Base-by-base conservation (phyloP, 1,284 basidiomycete species). In the Rhodotorula sp. region DNA sequence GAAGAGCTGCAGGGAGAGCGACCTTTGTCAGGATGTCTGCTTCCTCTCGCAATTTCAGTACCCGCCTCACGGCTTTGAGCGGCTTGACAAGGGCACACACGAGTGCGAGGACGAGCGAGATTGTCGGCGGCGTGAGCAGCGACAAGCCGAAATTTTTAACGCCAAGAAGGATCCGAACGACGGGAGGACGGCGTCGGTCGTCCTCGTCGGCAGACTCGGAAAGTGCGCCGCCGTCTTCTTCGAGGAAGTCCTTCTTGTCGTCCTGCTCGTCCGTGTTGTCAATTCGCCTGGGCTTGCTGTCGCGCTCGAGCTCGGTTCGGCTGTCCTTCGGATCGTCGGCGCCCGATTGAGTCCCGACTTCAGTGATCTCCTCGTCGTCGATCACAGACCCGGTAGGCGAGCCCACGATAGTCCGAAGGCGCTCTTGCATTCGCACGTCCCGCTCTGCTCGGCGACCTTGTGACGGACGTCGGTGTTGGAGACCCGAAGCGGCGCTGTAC, bases 71-170 rank as follows among this genome's bases (percentile, higher is more conserved):
- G 14, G 66, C 60, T 19, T 67, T 67, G 5, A 67, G 34, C 2
- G 54, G 66, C n/a, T 67, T 62, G 1, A 91, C 81, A 3, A 92
- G 83, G 0, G 90, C 86, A 73, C 89, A 86, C 43, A 86, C 82
- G 62, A 93, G 85, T 1, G 88, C 83, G 19, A 86, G 28, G 63
- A 89, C 79, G 71, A 92, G 89, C 3, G 88, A 81, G 48, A 89
- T 79, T 0, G 89, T 88, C 1, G 85, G 81, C 0, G 90, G 89
- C 14, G 66, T 67, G 5, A 61, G 47, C 4, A 62, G 60, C 21
- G 60, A 57, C 3, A 62, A 48, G 21, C n/a, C 31, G 31, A 67
- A 62, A 19, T 34, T 55, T 55, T 62, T 62, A 26, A 67, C 15
- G 60, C 54, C 49, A 31, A 58, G 5, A 10, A 67, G 38, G 23